Percentiles rank a stretch among this genome's conserved stretches.
Evolutionary conservation across 345 rosid species (phyloP).

Genomic region (Raphanus raphanistrum): DNA sequence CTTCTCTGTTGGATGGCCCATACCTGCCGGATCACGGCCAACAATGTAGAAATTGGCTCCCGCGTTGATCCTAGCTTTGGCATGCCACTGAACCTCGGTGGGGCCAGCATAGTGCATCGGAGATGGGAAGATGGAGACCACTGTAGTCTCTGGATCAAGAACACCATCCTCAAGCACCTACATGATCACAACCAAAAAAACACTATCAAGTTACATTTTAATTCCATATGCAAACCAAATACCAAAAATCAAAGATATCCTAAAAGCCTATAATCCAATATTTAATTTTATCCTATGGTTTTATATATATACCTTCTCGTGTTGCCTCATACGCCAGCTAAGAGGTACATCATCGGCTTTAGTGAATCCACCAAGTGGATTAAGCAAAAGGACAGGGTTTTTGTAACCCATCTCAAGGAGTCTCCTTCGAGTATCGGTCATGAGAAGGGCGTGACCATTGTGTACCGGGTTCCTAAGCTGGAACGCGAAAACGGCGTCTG

Average conservation of each 20-base stretch:
- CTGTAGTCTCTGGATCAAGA: slow-evolving; percentile 95
- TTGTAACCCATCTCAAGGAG: slow-evolving; percentile 94
- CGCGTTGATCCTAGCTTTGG: slow-evolving; percentile 93
- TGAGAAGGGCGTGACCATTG: not conserved
- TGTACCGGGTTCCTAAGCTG: slow-evolving; percentile 50
- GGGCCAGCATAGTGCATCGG: slow-evolving; percentile 99
- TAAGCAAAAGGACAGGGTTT: slow-evolving; percentile 87
- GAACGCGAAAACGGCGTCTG: slow-evolving; percentile 75
- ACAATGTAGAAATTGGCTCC: slow-evolving; percentile 99
- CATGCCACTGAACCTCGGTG: slow-evolving; percentile 99
- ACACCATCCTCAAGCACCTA: slow-evolving; percentile 97
- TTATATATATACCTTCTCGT: slow-evolving; percentile 64
- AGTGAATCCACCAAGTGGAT: slow-evolving; percentile 94
- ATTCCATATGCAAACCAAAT: not conserved
- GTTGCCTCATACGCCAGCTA: slow-evolving; percentile 95
- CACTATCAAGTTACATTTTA: not conserved
- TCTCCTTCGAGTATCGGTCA: slow-evolving; percentile 54
- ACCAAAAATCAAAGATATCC: not conserved
- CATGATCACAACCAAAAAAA: slow-evolving; percentile 2
- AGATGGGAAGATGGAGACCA: slow-evolving; percentile 94
- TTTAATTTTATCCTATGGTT: not conserved
- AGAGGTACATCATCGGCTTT: slow-evolving; percentile 98
- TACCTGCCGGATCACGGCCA: slow-evolving; percentile 97
- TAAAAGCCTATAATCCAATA: not conserved
- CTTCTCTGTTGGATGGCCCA: slow-evolving; percentile 89